phyloP scores from a whole-genome alignment of 345 rosid genomes.

The Citropsis articulata region DNA sequence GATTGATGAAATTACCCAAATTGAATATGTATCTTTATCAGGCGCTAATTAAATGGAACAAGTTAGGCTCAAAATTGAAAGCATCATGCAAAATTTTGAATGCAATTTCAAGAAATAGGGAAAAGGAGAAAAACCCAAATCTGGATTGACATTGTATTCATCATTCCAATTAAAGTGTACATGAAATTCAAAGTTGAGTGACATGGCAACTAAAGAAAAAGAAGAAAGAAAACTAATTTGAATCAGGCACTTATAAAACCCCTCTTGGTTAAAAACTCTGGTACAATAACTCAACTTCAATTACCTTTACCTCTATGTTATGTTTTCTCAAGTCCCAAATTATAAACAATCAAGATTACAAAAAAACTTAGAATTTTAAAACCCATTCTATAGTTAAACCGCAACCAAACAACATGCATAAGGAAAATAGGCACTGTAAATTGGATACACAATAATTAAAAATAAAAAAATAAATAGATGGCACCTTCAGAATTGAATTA shows the following conservation, averaged over 20 bases:
- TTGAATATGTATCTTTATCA: neutral
- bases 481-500: too few species aligned
- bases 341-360: too few species aligned
- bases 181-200: neutral
- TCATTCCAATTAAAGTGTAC: neutral
- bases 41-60: neutral
- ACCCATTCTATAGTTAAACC: too few species aligned
- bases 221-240: neutral
- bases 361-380: too few species aligned
- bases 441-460: too few species aligned
- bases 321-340: neutral
- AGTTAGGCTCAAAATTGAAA: conserved; percentile 15
- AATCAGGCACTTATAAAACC: neutral
- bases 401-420: too few species aligned
- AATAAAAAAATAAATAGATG: too few species aligned
- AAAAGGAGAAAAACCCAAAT: neutral
- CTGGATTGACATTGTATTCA: too few species aligned
- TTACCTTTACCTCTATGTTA: conserved; percentile 2
- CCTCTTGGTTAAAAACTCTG: neutral
- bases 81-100: neutral
- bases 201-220: neutral
- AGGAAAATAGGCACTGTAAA: too few species aligned
- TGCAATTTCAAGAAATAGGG: neutral
- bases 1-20: too few species aligned
- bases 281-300: too few species aligned